These are phyloP conservation scores for Heracleum sosnowskyi DNA, from an alignment of 129 eudicot genomes.

Conservation along the genomic window DNA sequence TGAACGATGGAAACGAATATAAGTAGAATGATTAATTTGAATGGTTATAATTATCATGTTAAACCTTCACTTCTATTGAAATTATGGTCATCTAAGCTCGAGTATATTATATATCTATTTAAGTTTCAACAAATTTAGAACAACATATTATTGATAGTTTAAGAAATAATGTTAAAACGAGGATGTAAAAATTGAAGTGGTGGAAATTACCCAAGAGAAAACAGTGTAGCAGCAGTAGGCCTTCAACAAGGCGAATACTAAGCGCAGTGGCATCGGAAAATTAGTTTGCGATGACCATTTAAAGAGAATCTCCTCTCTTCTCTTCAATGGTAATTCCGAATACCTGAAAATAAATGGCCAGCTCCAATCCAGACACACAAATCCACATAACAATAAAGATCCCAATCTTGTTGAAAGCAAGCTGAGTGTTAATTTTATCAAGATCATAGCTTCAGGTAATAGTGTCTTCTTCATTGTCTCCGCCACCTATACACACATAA, in stretches of 20 bases:
- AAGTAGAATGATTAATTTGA: too few relatives aligned
- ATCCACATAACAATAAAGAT: slow-evolving; percentile 66
- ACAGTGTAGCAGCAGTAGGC: slow-evolving; percentile 34
- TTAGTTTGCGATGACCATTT: slow-evolving; percentile 53
- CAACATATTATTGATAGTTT: too few relatives aligned
- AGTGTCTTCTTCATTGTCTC: slow-evolving; percentile 50
- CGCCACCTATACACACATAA: slow-evolving; percentile 37
- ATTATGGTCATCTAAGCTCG: too few relatives aligned
- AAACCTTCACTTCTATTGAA: too few relatives aligned
- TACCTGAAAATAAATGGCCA: slow-evolving; percentile 81
- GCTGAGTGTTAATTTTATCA: slow-evolving; percentile 17
- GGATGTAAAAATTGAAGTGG: neutral
- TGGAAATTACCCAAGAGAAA: slow-evolving; percentile 47
- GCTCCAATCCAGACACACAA: slow-evolving; percentile 47
- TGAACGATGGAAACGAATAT: too few relatives aligned
- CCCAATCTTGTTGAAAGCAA: slow-evolving; percentile 73
- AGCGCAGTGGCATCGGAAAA: slow-evolving; percentile 37
- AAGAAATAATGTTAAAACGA: too few relatives aligned
- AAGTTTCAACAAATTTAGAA: neutral
- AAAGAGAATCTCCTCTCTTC: slow-evolving; percentile 64
- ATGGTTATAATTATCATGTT: too few relatives aligned
- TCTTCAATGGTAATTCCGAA: slow-evolving; percentile 42
- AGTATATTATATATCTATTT: too few relatives aligned
- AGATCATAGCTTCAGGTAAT: slow-evolving; percentile 37
- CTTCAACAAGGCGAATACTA: slow-evolving; percentile 43